Evolutionary conservation across 1,284 basidiomycete genomes (phyloP), one percentile per base, ranked within the genome.

Genomic region (Psilocybe mexicana): DNA sequence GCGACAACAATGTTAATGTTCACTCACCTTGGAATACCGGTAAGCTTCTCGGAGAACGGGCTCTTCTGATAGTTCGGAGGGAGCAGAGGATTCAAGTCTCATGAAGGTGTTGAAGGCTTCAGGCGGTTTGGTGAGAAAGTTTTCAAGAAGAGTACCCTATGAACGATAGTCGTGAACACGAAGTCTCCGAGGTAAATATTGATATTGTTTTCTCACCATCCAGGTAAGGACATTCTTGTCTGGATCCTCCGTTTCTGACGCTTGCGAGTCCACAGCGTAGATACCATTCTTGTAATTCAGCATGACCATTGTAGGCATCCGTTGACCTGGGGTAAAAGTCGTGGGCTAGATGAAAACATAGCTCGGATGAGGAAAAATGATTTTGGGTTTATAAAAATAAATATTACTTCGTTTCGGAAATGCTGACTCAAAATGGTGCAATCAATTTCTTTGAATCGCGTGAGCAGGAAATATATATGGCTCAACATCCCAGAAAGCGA

Each of bases 131-230:
- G 95, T 98, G 49, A 99, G 72, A 70, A 93, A 89, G 69, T 93
- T 96, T 72, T 99, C 96, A 42, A 98, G 76, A 59, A 96, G 81
- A 3, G 90, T 90, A 2, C 96, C 96, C 87, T 95, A 67, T 6
- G 64, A 43, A 35, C 33, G 48, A 38, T 40, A 43, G 30, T 4
- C 30, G 8, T 33, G 8, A 33, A 8, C 5, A 33, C 8, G 8
- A 8, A 33, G 30, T 33, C 18, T 18, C 18, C 18, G 18, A 18
- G 30, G 8, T 8, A 33, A 8, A 33, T 8, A 33, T 4, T 33
- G 8, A 8, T 8, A 33, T 33, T 33, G 30, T 6, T 8, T 35
- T 72, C 85, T 62, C 53, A 91, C 92, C 79, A 94, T 81, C 81
- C 90, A 90, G 0, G 85, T 84, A 44, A 96, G 74, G n/a, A 96